Evolutionary conservation across 1,139 yeast species (phyloP), one percentile per base, ranked within the genome.

Genomic region (Wickerhamomyces sp.): DNA sequence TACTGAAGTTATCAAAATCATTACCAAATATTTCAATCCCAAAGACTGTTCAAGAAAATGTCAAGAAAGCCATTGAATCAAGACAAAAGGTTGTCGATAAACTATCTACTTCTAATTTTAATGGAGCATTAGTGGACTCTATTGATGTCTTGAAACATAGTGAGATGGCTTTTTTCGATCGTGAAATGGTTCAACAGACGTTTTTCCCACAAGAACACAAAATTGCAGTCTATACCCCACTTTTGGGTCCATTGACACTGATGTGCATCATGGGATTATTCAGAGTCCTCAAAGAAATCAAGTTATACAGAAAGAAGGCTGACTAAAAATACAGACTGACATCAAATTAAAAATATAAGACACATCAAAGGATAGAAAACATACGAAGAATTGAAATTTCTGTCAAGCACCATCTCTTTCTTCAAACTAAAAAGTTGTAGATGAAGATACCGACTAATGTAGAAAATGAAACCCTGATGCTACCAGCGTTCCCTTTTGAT

Each of bases 181-280:
- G 87, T 57, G 91, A 85, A 64, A 91, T 93, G 95, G 93, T 91
- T 9, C 96, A 89, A 59, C 97, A 91, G 60, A 87, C 86, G 41
- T 90, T 86, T 59, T 90, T 91, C 71, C 98, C 98, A 0, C 91
- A 88, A 54, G 97, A 91, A 60, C 98, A 93, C 62, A 90, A 89
- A 61, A 71, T 91, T 59, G 98, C 98, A 0, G 96, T 93, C 0
- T 93, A 90, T 54, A 71, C 89, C 57, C 99, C 98, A 0, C 68
- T 93, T 44, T 65, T 90, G 35, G 98, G 97, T 0, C 99, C 99
- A 0, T 69, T 90, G 27, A 68, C 78, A 1, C 77, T 93, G 18
- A 91, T 93, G n/a, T 63, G 84, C 23, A 39, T 75, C 1, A 63
- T 87, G 56, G 90, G 91, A 0, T 53, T 78, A 1, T 42, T 81